phyloP scores from a whole-genome alignment of 345 rosid species.

The Isatis tinctoria region DNA sequence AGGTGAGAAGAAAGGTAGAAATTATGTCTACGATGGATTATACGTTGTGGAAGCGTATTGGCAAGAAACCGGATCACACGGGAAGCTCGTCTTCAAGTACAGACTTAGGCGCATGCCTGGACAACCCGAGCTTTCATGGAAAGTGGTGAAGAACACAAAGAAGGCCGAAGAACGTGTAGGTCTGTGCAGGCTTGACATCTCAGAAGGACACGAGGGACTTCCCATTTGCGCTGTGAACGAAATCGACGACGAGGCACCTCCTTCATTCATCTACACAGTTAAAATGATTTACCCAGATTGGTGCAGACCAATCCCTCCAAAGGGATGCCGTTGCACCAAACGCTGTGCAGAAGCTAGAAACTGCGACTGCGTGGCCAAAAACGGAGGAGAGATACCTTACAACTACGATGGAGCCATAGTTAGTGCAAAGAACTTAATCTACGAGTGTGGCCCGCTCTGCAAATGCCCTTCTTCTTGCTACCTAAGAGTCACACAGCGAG shows the following conservation, averaged over 20 bases:
- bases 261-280: slow-evolving; percentile 50
- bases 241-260: slow-evolving; percentile 68
- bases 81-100: slow-evolving; percentile 69
- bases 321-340: slow-evolving; percentile 52
- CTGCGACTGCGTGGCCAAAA: slow-evolving; percentile 57
- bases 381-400: slow-evolving; percentile 79
- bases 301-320: slow-evolving; percentile 44
- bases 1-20: slow-evolving; percentile 32
- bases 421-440: slow-evolving; percentile 54
- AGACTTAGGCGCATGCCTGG: slow-evolving; percentile 58
- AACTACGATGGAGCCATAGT: slow-evolving; percentile 75
- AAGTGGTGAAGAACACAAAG: slow-evolving; percentile 54
- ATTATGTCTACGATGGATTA: slow-evolving; percentile 75
- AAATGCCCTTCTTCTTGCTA: slow-evolving; percentile 70
- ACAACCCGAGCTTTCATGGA: slow-evolving; percentile 87
- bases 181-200: slow-evolving; percentile 60
- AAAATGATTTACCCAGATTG: slow-evolving; percentile 53
- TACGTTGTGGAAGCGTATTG: slow-evolving; percentile 57
- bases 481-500: slow-evolving; percentile 72
- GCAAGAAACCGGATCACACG: slow-evolving; percentile 67
- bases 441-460: slow-evolving; percentile 83
- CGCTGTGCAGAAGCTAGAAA: slow-evolving; percentile 48
- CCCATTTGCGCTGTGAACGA: slow-evolving; percentile 65
- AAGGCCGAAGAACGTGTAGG: slow-evolving; percentile 51
- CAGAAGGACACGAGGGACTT: slow-evolving; percentile 56